Evolutionary conservation across 2,329 filamentous ascomycete species (phyloP).

Genomic region (Elsinoe australis): DNA sequence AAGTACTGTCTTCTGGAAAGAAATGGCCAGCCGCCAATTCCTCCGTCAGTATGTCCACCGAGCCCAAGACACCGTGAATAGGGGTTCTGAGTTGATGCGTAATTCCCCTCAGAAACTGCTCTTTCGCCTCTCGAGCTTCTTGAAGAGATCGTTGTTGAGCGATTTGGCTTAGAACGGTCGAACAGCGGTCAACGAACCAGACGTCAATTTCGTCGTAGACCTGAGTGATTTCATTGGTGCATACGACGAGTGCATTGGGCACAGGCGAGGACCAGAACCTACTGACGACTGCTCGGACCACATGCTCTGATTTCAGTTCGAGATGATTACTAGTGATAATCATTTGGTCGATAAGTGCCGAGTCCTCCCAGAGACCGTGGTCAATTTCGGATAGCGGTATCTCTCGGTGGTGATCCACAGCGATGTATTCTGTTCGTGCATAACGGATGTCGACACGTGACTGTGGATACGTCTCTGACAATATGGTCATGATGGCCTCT

Average conservation of each 20-base stretch:
- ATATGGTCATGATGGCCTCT: conserved; percentile 27
- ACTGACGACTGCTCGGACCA: conserved; percentile 35
- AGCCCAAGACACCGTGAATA: conserved; percentile 41
- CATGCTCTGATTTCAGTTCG: conserved; percentile 24
- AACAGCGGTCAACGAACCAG: conserved; percentile 40
- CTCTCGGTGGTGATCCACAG: conserved; percentile 25
- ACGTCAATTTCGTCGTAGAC: conserved; percentile 44
- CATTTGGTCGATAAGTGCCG: conserved; percentile 34
- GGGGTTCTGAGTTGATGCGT: conserved; percentile 44
- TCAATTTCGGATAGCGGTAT: conserved; percentile 30
- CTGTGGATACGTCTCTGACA: conserved; percentile 32
- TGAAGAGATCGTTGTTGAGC: conserved; percentile 35
- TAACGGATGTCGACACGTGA: conserved; percentile 28
- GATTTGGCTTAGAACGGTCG: conserved; percentile 33
- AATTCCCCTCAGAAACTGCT: conserved; percentile 40
- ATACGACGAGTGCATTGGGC: conserved; percentile 34
- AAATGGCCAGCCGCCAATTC: conserved; percentile 31
- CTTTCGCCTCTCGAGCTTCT: conserved; percentile 39
- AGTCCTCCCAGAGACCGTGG: conserved; percentile 41
- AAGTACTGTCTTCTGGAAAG: conserved; percentile 17
- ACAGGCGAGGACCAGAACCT: conserved; percentile 31
- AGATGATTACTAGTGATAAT: conserved; percentile 34
- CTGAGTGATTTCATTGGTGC: conserved; percentile 35
- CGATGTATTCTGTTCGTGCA: conserved; percentile 24
- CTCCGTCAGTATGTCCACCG: conserved; percentile 37